Base-by-base conservation (phyloP, 2,329 filamentous ascomycete species). In the Aspergillus puulaauensis region DNA sequence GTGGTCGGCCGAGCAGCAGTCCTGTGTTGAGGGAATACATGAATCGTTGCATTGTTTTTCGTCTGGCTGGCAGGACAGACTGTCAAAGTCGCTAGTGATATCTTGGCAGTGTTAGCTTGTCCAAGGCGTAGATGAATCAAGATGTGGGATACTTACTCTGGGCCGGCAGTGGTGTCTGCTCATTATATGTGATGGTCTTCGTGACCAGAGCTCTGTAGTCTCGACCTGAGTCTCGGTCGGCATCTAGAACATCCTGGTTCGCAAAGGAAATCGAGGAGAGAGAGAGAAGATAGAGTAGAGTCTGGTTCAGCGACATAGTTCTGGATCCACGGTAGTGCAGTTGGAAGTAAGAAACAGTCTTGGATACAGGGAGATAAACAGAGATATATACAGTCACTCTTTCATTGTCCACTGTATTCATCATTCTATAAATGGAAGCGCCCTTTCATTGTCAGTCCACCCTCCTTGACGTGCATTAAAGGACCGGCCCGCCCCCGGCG, bases 401-500 rank as follows among this genome's bases (percentile, higher is more conserved):
- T 31, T 31, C 9, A 31, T 31, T 27, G 8, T 27, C 24, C 7
- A 7, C 8, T 1, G 24, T 9, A 31, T 31, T 31, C 27, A 31
- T 9, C 27, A 15, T 27, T n/a, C 27, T 45, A 52, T 52, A 35
- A 45, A 45, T 52, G 31, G 41, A 52, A 39, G 40, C 49, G 39
- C 37, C 21, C 5, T 9, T 15, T 21, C 17, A 11, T 31, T 31
- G 27, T 31, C 9, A 11, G 2, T 24, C 23, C 19, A 23, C 17
- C 37, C 31, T 41, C 24, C 17, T 15, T n/a, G 24, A 45, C 27
- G 41, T 31, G 37, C 9, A 23, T 33, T 17, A 41, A 45, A 45
- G 50, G 50, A 52, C 37, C 50, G 50, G 50, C 50, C 50, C 50
- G 41, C 19, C 21, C 41, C 23, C 50, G 24, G 50, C 50, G 50